Base-by-base conservation (phyloP, 176 grass and related monocot species). In the Hsuehochloa calcarea region DNA sequence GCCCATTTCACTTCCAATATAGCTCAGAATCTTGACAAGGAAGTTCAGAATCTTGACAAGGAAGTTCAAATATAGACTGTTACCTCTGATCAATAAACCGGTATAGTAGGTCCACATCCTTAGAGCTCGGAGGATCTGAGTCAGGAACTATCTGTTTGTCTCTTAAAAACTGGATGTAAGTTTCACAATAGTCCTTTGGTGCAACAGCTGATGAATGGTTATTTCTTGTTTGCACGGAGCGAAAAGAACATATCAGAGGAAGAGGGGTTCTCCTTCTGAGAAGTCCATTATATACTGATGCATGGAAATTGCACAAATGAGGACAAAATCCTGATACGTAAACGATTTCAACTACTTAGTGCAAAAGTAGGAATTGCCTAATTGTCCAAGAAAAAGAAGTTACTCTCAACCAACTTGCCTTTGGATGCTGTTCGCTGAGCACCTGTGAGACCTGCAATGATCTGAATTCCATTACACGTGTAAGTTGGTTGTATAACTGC, bases 41-140 rank as follows among this genome's bases (percentile, higher is more conserved):
- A 69, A 35, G 31, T 86, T 67, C 49, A 59, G 43, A 69, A 68
- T 51, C 59, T 80, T 44, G 29, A 71, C 10, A 85, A 82, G 20
- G 27, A 69, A 35, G 31, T 86, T 67, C 49, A 59, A 34, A 52
- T 77, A 13, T 10, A 45, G 34, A 89, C 68, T 29, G 5, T 77
- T 74, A 93, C 95, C 95, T 98, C 43, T 58, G 78, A 80, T 91
- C 92, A 67, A 98, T 88, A 87, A 98, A 95, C 44, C 77, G 72
- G 77, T 91, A 82, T 58, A 98, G 45, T 55, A 91, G 91, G 68
- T 98, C 85, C 67, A 95, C 87, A 87, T 98, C 95, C 60, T 90
- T 83, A 81, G 80, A 70, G 76, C 80, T 88, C 73, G 95, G 95
- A 39, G 95, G 93, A 74, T 92, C 91, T 51, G 93, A 95, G 80